phyloP scores from a whole-genome alignment of 2,329 filamentous ascomycete genomes.

The Penicillium sp. region DNA sequence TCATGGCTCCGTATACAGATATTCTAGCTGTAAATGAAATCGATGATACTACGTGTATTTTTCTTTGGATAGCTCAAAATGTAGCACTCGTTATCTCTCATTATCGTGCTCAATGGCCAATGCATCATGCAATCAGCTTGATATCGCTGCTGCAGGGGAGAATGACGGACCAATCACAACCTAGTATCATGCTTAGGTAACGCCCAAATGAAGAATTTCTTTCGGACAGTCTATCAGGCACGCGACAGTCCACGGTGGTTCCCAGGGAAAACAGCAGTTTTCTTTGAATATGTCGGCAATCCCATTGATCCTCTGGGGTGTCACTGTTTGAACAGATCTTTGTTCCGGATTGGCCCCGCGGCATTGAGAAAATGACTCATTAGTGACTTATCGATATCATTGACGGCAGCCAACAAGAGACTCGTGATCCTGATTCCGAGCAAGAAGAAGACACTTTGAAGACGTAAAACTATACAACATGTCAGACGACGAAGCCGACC shows the following conservation, averaged over 20 bases:
- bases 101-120: no score
- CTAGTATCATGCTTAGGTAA: conserved; percentile 5
- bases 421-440: conserved; percentile 3
- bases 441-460: conserved; percentile 11
- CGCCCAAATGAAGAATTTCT: neutral
- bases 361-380: conserved; percentile 3
- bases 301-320: neutral
- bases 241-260: neutral
- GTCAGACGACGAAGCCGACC: conserved; percentile 90
- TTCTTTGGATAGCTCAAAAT: neutral
- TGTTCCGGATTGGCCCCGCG: neutral
- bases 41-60: no score
- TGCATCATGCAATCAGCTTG: no score
- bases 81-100: no score
- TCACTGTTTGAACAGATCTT: neutral
- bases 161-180: conserved; percentile 1
- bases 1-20: no score
- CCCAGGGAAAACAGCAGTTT: neutral
- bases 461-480: conserved; percentile 48
- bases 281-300: neutral
- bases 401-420: neutral
- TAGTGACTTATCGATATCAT: conserved; percentile 2
- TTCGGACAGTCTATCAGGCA: neutral
- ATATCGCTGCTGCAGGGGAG: neutral
- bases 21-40: no score